A percentile compares a stretch with the other conserved stretches of the same genome.
These are phyloP conservation scores for Bipolaris gigantea DNA, from an alignment of 2,329 filamentous ascomycete genomes.

Conservation along the genomic window DNA sequence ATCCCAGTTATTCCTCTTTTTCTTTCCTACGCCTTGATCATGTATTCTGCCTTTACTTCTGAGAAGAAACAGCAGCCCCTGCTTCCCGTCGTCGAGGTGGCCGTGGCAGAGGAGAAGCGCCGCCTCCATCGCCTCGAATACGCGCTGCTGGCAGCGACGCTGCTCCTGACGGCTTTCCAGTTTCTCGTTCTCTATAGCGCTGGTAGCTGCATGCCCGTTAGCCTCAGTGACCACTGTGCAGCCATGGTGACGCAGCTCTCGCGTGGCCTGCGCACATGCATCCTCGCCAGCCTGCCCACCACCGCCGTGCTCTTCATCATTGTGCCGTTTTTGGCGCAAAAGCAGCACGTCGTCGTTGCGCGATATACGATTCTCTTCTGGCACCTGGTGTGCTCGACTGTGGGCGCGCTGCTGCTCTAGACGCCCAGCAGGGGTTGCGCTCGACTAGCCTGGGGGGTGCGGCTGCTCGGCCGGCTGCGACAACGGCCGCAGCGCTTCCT, in stretches of 20 bases:
- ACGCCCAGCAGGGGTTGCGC: conserved; percentile 2
- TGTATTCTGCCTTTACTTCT: conserved; percentile 3
- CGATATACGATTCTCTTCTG: conserved; percentile 27
- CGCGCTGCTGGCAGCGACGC: conserved; percentile 4
- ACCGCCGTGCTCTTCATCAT: conserved; percentile 25
- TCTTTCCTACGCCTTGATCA: background rate
- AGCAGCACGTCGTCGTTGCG: conserved; percentile 18
- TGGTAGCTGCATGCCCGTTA: conserved; percentile 4
- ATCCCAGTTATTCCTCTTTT: too few relatives aligned
- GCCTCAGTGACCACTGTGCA: conserved; percentile 2
- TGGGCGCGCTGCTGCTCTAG: conserved; percentile 23
- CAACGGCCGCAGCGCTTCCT: conserved; percentile 18
- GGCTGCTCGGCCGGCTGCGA: conserved; percentile 15
- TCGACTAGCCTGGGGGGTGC: conserved; percentile 11
- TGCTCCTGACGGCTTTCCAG: conserved; percentile 18
- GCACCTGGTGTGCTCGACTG: conserved; percentile 26
- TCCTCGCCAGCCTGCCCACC: conserved; percentile 26
- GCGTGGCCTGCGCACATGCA: conserved; percentile 21
- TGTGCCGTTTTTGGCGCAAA: conserved; percentile 21
- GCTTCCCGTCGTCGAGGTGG: conserved; percentile 4
- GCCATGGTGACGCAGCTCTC: conserved; percentile 20
- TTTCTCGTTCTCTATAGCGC: conserved; percentile 22
- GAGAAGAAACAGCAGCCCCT: conserved; percentile 8
- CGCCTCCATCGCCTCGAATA: conserved; percentile 9
- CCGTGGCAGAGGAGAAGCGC: background rate